Evolutionary conservation across 1,284 basidiomycete genomes (phyloP).

Genomic region (Singerocomus rubriflavus): DNA sequence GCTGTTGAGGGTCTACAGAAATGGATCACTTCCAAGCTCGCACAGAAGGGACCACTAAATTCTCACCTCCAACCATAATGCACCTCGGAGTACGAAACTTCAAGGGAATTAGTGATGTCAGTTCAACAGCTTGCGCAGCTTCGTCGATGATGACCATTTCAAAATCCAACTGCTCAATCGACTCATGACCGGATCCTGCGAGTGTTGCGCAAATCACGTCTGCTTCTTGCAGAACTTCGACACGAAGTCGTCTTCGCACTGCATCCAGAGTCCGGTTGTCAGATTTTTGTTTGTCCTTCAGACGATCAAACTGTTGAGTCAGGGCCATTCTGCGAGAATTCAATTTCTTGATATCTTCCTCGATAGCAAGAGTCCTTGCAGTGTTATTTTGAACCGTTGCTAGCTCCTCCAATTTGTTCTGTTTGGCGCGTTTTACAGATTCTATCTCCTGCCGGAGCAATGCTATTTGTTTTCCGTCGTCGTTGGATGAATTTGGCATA

Average conservation of each 20-base stretch:
- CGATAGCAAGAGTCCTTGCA: constrained; percentile 47
- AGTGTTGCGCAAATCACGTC: constrained; percentile 96
- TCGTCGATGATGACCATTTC: constrained; percentile 98
- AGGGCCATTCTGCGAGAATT: constrained; percentile 63
- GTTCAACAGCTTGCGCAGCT: constrained; percentile 95
- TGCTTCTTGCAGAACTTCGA: constrained; percentile 81
- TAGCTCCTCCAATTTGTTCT: constrained; percentile 65
- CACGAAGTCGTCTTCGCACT: constrained; percentile 66
- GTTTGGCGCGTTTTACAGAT: constrained; percentile 58
- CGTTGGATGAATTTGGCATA: constrained; percentile 39
- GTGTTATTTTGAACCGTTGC: constrained; percentile 49
- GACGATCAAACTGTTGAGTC: constrained; percentile 69
- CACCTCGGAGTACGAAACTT: constrained; percentile 85
- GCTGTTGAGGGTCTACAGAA: constrained; percentile 84
- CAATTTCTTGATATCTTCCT: constrained; percentile 69
- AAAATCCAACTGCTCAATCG: constrained; percentile 82
- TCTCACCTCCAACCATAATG: constrained; percentile 89
- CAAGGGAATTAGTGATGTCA: constrained; percentile 95
- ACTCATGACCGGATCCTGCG: constrained; percentile 90
- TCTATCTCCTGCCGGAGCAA: constrained; percentile 67
- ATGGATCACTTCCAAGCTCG: not conserved
- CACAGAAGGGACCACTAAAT: not conserved
- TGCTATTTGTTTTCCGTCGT: constrained; percentile 57
- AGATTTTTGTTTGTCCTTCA: constrained; percentile 78
- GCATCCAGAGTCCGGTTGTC: constrained; percentile 78